A percentile compares a stretch with the other conserved stretches of the same genome.
These are phyloP conservation scores for Telopea speciosissima DNA, from an alignment of 177 flowering plant genomes.

Conservation along the genomic window DNA sequence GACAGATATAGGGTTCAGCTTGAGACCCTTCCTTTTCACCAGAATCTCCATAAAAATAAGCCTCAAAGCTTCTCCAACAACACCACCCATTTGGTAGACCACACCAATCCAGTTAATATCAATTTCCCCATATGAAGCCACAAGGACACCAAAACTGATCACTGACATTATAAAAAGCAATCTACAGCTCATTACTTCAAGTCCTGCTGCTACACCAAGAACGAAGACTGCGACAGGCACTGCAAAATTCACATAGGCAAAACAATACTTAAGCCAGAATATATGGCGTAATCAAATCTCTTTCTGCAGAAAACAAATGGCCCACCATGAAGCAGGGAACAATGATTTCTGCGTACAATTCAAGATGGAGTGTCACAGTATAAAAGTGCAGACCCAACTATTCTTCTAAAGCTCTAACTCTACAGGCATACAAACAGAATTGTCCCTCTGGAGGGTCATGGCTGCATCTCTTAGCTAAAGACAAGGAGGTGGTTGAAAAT, in stretches of 20 bases:
- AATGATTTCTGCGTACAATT: background rate
- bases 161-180: conserved; percentile 95
- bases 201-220: conserved; percentile 90
- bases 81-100: conserved; percentile 99
- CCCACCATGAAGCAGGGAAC: background rate
- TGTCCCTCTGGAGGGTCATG: background rate
- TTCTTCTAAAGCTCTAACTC: background rate
- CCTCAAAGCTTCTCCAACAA: conserved; percentile 92
- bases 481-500: background rate
- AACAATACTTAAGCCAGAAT: background rate
- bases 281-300: background rate
- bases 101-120: conserved; percentile 91
- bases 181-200: conserved; percentile 86
- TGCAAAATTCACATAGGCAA: conserved; percentile 27
- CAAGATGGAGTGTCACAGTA: background rate
- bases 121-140: conserved; percentile 97
- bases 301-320: background rate
- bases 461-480: background rate
- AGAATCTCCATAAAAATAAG: conserved; percentile 98
- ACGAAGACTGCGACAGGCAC: conserved; percentile 98
- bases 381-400: background rate
- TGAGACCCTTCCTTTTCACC: conserved; percentile 86
- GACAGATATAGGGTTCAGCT: conserved; percentile 78
- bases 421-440: background rate
- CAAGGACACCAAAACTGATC: conserved; percentile 90